These are phyloP conservation scores for Ganoderma sinense DNA, from an alignment of 1,284 basidiomycete genomes.

Conservation along the genomic window DNA sequence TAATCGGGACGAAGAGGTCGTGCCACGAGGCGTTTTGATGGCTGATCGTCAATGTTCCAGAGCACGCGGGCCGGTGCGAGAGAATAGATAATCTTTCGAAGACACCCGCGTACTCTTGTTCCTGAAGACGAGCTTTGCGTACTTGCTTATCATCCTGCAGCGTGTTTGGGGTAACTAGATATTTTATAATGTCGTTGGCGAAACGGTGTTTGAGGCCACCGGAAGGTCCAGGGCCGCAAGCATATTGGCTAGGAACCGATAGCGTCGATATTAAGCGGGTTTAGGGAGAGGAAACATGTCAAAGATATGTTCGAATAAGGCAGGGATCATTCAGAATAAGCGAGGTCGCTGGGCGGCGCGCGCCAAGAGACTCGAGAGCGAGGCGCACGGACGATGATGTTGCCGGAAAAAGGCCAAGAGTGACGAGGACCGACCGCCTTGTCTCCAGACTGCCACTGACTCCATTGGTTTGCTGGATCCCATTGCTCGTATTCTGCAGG, in stretches of 20 bases:
- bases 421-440: background rate
- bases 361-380: constrained; percentile 1
- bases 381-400: background rate
- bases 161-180: background rate
- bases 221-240: background rate
- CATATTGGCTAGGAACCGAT: background rate
- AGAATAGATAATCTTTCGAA: background rate
- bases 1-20: background rate
- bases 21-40: background rate
- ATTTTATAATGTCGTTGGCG: background rate
- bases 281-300: background rate
- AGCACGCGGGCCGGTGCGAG: background rate
- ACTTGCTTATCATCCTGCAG: background rate
- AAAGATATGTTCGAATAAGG: background rate
- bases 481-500: constrained; percentile 8
- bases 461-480: background rate
- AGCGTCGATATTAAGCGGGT: background rate
- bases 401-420: background rate
- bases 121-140: background rate
- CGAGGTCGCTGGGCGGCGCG: constrained; percentile 2
- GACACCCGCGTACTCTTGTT: background rate
- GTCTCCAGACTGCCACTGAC: constrained; percentile 12
- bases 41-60: background rate
- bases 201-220: background rate
- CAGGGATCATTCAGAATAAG: background rate